Conservation (phyloP, 306 rosid species). For the Cercis canadensis region DNA sequence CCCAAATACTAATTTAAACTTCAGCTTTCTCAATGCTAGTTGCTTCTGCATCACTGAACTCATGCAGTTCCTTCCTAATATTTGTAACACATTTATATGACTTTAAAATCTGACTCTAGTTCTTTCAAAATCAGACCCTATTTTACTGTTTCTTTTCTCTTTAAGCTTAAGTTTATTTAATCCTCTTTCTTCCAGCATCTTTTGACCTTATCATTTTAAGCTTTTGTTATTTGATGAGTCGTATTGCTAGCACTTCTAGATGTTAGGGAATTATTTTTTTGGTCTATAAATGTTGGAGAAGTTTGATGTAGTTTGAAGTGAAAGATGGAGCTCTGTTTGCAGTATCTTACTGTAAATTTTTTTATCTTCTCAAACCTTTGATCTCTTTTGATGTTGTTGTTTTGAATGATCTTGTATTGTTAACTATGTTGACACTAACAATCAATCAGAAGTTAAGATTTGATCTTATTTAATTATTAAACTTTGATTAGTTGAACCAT, state of each 20-base stretch:
- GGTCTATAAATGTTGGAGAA: too few relatives aligned
- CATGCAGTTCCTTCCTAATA: too few relatives aligned
- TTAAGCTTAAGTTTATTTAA: not conserved
- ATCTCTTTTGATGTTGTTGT: slow-evolving; percentile 17
- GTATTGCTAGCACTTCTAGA: not conserved
- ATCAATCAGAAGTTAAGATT: not conserved
- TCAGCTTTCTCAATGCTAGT: too few relatives aligned
- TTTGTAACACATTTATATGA: too few relatives aligned
- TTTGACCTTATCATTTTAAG: not conserved
- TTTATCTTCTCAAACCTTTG: not conserved
- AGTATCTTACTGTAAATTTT: too few relatives aligned
- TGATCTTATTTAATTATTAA: slow-evolving; percentile 27
- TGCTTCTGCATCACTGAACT: too few relatives aligned
- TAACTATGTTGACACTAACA: slow-evolving; percentile 1
- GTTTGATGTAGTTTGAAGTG: too few relatives aligned
- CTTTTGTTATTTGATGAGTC: not conserved
- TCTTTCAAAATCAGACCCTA: not conserved
- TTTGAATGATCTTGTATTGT: slow-evolving; percentile 19
- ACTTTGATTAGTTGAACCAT: slow-evolving; percentile 31
- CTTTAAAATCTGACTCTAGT: too few relatives aligned
- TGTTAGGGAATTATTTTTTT: too few relatives aligned
- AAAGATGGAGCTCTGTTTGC: too few relatives aligned
- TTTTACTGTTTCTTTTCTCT: not conserved
- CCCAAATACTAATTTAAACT: too few relatives aligned
- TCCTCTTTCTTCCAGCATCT: not conserved